Evolutionary conservation across 805 yeast species (phyloP).

Genomic region (Yarrowia bubula): DNA sequence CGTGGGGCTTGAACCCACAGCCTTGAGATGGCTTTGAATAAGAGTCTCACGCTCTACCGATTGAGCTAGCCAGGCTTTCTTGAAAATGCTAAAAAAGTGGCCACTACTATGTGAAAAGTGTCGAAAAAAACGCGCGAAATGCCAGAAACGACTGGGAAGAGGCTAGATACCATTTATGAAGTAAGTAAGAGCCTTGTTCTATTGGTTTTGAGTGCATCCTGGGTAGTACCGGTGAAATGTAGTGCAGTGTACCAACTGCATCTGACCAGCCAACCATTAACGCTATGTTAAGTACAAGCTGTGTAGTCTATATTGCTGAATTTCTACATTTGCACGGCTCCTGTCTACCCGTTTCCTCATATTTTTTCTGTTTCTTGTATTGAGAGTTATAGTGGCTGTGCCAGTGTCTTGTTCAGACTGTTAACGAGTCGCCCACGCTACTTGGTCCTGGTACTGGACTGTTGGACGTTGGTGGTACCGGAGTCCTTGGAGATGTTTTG

Average conservation of each 20-base stretch:
- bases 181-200: too few relatives aligned
- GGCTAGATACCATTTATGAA: background rate
- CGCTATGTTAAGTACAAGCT: too few relatives aligned
- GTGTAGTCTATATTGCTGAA: too few relatives aligned
- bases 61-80: constrained; percentile 4
- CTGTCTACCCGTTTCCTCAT: too few relatives aligned
- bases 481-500: background rate
- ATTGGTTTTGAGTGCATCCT: too few relatives aligned
- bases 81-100: background rate
- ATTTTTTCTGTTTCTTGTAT: background rate
- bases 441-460: background rate
- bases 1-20: constrained; percentile 5
- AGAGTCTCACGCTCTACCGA: constrained; percentile 10
- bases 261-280: too few relatives aligned
- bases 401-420: background rate
- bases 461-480: background rate
- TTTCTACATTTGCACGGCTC: too few relatives aligned
- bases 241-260: too few relatives aligned
- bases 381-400: background rate
- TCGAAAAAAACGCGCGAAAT: background rate
- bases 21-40: background rate
- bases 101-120: background rate
- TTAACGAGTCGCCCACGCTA: too few relatives aligned
- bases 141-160: background rate
- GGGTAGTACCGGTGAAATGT: too few relatives aligned